Evolutionary conservation across 305 asterid species (phyloP), one percentile per base, ranked within the genome.

Genomic region (Andrographis paniculata): DNA sequence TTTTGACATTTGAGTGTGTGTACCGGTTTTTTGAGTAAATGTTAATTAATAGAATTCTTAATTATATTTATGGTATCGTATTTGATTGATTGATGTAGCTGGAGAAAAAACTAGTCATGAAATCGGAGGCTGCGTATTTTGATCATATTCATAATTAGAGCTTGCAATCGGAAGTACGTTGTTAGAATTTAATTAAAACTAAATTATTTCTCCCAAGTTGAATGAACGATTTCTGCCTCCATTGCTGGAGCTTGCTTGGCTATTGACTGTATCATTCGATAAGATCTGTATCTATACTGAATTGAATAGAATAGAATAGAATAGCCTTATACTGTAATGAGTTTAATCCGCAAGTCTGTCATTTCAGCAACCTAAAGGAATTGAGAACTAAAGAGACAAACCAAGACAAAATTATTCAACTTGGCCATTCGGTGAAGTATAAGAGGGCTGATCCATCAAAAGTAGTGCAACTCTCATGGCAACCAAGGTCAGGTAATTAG

Each of bases 401-500:
- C 52, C 67, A 65, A 56, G 74, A 60, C 17, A 21, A 10, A 17
- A 20, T 50, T 47, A 42, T 58, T 58, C 65, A 46, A 63, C 41
- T 48, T 43, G 65, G 59, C 45, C 55, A 31, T 48, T 58, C 53
- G 14, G 30, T 41, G 48, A 66, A 45, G 18, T 61, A 60, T 30
- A 60, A 56, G 55, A 54, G 51, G 27, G 36, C 70, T 54, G 81
- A 80, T 60, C 96, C 93, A 8, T 72, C 96, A 41, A 66, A 28
- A 64, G 94, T 72, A 30, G 23, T 66, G 62, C 83, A 74, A 58
- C 71, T 87, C 52, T 71, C 85, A 7, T 74, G 96, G 96, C 91
- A 46, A 61, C 96, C 94, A 80, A 87, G 96, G 96, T 87, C 91
- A 78, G 93, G 93, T 78, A 73, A 28, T 6, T 28, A 6, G n/a